These are phyloP conservation scores for Ziziphus jujuba DNA, from an alignment of 306 rosid genomes.

Conservation along the genomic window DNA sequence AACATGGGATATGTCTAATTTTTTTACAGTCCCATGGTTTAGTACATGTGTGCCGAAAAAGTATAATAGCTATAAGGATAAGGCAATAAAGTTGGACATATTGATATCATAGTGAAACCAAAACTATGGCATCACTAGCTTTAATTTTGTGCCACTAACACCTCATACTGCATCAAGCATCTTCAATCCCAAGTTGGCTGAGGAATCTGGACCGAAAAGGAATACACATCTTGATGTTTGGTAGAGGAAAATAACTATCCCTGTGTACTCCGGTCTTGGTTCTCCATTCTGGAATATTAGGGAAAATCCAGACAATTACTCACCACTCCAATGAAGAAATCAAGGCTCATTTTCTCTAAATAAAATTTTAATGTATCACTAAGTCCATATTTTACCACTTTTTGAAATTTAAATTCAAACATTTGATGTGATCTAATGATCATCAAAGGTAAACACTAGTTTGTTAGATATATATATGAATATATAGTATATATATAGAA, in stretches of 20 bases:
- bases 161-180: conserved; percentile 41
- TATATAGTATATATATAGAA: too few species aligned
- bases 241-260: conserved; percentile 85
- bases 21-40: background rate
- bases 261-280: conserved; percentile 91
- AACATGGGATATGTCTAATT: too few species aligned
- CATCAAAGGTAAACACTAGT: too few species aligned
- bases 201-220: conserved; percentile 78
- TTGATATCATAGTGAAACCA: background rate
- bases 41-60: too few species aligned
- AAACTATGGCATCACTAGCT: background rate
- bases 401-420: too few species aligned
- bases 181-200: conserved; percentile 59
- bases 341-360: too few species aligned
- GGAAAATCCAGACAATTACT: conserved; percentile 11
- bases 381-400: too few species aligned
- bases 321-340: conserved; percentile 6
- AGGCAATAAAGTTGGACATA: background rate
- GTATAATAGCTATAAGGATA: background rate
- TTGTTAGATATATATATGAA: too few species aligned
- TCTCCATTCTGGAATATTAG: conserved; percentile 71
- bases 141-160: conserved; percentile 7
- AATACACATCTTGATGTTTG: conserved; percentile 58
- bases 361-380: too few species aligned
- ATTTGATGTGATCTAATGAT: too few species aligned